These are phyloP conservation scores for Suillus subalutaceus DNA, from an alignment of 768 basidiomycete genomes.

Conservation along the genomic window DNA sequence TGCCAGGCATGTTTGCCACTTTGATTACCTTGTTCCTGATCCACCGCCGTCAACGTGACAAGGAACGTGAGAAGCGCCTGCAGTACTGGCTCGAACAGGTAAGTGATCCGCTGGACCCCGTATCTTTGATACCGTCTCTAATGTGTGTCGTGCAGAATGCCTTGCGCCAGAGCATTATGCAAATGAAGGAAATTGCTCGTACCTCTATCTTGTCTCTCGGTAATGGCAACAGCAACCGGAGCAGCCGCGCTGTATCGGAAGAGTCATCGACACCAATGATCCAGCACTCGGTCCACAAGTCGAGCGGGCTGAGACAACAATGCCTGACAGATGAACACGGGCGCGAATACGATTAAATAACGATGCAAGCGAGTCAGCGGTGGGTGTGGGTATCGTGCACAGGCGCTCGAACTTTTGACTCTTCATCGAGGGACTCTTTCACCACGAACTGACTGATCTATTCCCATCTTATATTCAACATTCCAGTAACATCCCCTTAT, in stretches of 20 bases:
- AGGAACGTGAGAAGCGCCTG: slow-evolving; percentile 79
- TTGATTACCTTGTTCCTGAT: slow-evolving; percentile 68
- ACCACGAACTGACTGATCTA: slow-evolving; percentile 11
- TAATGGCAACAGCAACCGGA: slow-evolving; percentile 48
- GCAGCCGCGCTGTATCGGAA: slow-evolving; percentile 50
- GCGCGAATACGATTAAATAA: slow-evolving; percentile 51
- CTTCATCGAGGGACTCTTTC: slow-evolving; percentile 8
- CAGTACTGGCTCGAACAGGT: slow-evolving; percentile 93
- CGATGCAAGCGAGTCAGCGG: slow-evolving; percentile 40
- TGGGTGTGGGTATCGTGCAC: slow-evolving; percentile 1
- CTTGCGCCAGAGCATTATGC: slow-evolving; percentile 78
- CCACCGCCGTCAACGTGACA: slow-evolving; percentile 71
- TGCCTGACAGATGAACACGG: slow-evolving; percentile 47
- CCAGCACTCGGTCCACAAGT: slow-evolving; percentile 41
- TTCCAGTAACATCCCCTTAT: not conserved
- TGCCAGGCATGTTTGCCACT: slow-evolving; percentile 72
- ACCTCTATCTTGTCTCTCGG: slow-evolving; percentile 62
- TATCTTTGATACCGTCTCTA: not conserved
- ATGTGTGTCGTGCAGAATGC: slow-evolving; percentile 50
- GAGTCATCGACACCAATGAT: slow-evolving; percentile 60
- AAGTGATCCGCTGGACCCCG: slow-evolving; percentile 3
- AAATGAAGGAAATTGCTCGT: slow-evolving; percentile 77
- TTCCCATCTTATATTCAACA: slow-evolving; percentile 12
- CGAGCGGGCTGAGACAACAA: slow-evolving; percentile 60
- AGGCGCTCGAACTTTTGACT: not conserved